phyloP scores from a whole-genome alignment of 2,329 filamentous ascomycete genomes.

The Paecilomyces sp. region DNA sequence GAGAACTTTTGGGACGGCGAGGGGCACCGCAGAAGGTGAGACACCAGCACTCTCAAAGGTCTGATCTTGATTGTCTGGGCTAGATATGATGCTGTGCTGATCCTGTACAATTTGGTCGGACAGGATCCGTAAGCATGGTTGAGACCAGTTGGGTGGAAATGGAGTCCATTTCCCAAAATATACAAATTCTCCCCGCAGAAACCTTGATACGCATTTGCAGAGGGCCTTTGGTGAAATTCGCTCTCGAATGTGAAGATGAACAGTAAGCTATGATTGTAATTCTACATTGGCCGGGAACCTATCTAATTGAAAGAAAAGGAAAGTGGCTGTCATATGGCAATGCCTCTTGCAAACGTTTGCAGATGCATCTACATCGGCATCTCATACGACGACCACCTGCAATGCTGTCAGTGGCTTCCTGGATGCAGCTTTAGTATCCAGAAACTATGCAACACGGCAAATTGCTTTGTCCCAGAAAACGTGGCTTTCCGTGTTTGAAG shows the following conservation, averaged over 20 bases:
- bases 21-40: neutral
- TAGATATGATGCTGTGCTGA: slow-evolving; percentile 7
- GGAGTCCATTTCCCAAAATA: slow-evolving; percentile 25
- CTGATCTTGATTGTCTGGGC: neutral
- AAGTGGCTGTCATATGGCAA: slow-evolving; percentile 29
- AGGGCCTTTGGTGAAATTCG: slow-evolving; percentile 28
- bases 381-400: slow-evolving; percentile 35
- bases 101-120: slow-evolving; percentile 15
- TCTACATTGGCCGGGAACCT: neutral
- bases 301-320: slow-evolving; percentile 14
- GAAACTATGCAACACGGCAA: slow-evolving; percentile 20
- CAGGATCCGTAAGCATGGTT: slow-evolving; percentile 6
- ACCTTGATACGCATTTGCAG: slow-evolving; percentile 26
- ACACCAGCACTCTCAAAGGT: neutral
- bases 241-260: slow-evolving; percentile 19
- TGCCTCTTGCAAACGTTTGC: slow-evolving; percentile 35
- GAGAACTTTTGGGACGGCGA: neutral
- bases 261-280: slow-evolving; percentile 19
- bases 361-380: slow-evolving; percentile 27
- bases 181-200: slow-evolving; percentile 28
- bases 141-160: slow-evolving; percentile 13
- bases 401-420: slow-evolving; percentile 40
- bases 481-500: slow-evolving; percentile 35
- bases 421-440: slow-evolving; percentile 27
- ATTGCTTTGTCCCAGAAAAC: slow-evolving; percentile 25